Conservation (phyloP, 2,329 filamentous ascomycete species). For the Aspergillus candidus region DNA sequence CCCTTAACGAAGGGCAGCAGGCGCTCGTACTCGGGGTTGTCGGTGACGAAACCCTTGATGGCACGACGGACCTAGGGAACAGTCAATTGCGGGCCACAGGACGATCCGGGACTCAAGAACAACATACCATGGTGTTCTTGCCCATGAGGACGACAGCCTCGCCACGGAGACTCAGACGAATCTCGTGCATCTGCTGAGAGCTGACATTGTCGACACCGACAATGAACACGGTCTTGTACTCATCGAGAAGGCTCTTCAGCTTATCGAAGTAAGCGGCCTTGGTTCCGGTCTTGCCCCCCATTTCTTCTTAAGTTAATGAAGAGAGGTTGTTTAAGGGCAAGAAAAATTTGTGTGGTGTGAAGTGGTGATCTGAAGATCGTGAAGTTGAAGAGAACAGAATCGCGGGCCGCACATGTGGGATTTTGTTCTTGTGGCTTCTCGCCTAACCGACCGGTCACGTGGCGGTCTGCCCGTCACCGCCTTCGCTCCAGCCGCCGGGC, state of each 20-base stretch:
- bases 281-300: slow-evolving; percentile 94
- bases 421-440: slow-evolving; percentile 33
- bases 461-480: slow-evolving; percentile 8
- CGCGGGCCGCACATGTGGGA: slow-evolving; percentile 17
- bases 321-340: slow-evolving; percentile 98
- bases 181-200: slow-evolving; percentile 99
- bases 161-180: slow-evolving; percentile 82
- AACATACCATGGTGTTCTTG: slow-evolving; percentile 97
- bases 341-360: slow-evolving; percentile 43
- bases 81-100: slow-evolving; percentile 5
- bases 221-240: slow-evolving; percentile 97
- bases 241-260: slow-evolving; percentile 94
- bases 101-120: not conserved
- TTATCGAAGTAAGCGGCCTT: slow-evolving; percentile 99
- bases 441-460: slow-evolving; percentile 35
- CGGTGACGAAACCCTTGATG: slow-evolving; percentile 84
- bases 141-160: slow-evolving; percentile 97
- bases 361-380: slow-evolving; percentile 20
- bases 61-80: slow-evolving; percentile 75
- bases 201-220: slow-evolving; percentile 98
- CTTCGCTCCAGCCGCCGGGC: not conserved
- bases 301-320: slow-evolving; percentile 87
- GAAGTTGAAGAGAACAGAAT: slow-evolving; percentile 18
- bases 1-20: slow-evolving; percentile 90
- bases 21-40: slow-evolving; percentile 96